Evolutionary conservation across 306 rosid species (phyloP).

Genomic region (Quercus berberidifolia): DNA sequence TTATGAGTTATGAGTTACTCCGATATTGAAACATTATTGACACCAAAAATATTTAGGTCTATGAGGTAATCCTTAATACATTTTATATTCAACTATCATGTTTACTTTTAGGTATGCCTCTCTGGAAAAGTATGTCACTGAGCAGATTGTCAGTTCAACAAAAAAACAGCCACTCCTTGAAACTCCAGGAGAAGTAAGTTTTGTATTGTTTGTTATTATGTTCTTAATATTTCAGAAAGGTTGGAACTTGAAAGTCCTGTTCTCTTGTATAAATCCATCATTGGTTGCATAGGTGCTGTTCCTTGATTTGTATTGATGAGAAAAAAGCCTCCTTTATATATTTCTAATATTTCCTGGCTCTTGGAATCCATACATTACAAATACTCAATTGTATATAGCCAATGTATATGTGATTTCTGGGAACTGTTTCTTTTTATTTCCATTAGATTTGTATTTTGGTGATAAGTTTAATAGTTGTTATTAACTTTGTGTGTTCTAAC

Average conservation of each 20-base stretch:
- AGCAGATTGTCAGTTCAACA: conserved; percentile 60
- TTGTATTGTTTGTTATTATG: background rate
- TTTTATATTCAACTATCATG: conserved; percentile 11
- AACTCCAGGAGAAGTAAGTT: conserved; percentile 85
- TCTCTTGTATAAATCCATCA: background rate
- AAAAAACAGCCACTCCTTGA: conserved; percentile 81
- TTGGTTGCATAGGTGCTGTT: conserved; percentile 13
- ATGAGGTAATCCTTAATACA: background rate
- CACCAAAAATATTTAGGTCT: background rate
- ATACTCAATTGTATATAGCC: background rate
- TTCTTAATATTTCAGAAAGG: conserved; percentile 2
- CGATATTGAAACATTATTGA: background rate
- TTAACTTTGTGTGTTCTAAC: background rate
- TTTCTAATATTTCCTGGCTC: background rate
- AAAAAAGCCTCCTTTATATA: background rate
- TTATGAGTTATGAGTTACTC: conserved; percentile 17
- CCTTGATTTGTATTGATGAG: conserved; percentile 13
- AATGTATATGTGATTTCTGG: background rate
- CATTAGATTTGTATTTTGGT: background rate
- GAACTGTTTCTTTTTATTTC: background rate
- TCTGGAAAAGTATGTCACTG: conserved; percentile 45
- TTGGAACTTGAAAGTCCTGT: background rate
- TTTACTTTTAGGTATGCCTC: conserved; percentile 41
- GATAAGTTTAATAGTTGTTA: background rate
- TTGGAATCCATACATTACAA: background rate